Conservation (phyloP, 495 filamentous ascomycete species). For the Letharia columbiana region DNA sequence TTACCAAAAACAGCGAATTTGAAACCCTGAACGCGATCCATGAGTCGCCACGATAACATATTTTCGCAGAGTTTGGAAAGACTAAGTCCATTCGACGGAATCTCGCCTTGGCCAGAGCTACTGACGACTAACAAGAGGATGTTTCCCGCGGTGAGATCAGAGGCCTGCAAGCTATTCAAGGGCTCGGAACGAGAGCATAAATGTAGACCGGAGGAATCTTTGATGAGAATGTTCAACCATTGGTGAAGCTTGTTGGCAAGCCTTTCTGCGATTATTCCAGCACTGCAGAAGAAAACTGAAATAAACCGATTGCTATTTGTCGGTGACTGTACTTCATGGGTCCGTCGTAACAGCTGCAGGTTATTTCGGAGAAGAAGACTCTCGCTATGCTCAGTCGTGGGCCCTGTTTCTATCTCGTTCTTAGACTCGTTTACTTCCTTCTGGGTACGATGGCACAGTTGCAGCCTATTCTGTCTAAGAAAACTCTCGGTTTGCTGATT, state of each 20-base stretch:
- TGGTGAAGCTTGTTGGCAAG: conserved; percentile 23
- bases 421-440: neutral
- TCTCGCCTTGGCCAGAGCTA: conserved; percentile 25
- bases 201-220: neutral
- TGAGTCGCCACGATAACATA: neutral
- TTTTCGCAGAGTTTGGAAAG: conserved; percentile 8
- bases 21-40: neutral
- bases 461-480: neutral
- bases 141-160: conserved; percentile 14
- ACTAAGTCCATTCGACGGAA: conserved; percentile 23
- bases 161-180: conserved; percentile 14
- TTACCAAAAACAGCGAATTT: conserved; percentile 26
- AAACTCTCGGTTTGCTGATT: neutral
- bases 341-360: neutral
- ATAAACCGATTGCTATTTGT: neutral
- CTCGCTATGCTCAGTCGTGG: neutral
- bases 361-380: neutral
- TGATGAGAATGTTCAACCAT: conserved; percentile 8
- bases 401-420: too few species aligned
- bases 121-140: conserved; percentile 22
- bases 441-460: neutral
- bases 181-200: conserved; percentile 5
- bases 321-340: neutral
- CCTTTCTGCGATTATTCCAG: conserved; percentile 25
- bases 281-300: conserved; percentile 25